Evolutionary conservation across 129 eudicot genomes (phyloP).

Genomic region (Tanacetum coccineum): DNA sequence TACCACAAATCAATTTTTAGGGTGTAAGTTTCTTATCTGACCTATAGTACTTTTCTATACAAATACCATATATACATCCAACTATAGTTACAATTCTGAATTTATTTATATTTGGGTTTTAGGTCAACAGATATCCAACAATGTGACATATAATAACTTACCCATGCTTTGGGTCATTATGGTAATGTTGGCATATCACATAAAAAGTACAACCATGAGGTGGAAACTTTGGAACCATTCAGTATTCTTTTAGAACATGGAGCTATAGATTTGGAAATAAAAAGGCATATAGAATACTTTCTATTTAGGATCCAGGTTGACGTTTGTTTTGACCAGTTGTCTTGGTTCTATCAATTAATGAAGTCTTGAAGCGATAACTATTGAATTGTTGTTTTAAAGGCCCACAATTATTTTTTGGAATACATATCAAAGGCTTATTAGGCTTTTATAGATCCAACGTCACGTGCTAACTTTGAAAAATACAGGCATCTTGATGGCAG

Average conservation of each 20-base stretch:
- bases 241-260: too few species aligned
- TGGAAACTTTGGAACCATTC: too few species aligned
- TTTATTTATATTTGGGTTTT: slow-evolving; percentile 6
- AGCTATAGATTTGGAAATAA: too few species aligned
- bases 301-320: slow-evolving; percentile 83
- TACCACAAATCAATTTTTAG: slow-evolving; percentile 73
- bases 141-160: slow-evolving; percentile 76
- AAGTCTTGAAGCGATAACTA: slow-evolving; percentile 19
- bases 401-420: slow-evolving; percentile 83
- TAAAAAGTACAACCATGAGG: slow-evolving; percentile 55
- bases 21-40: slow-evolving; percentile 40
- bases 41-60: not conserved
- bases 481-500: slow-evolving; percentile 99
- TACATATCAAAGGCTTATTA: slow-evolving; percentile 92
- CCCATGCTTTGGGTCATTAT: slow-evolving; percentile 78
- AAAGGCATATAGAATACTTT: too few species aligned
- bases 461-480: slow-evolving; percentile 92
- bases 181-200: slow-evolving; percentile 70
- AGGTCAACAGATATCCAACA: slow-evolving; percentile 74
- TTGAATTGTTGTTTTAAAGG: slow-evolving; percentile 46
- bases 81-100: slow-evolving; percentile 1
- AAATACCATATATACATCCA: not conserved
- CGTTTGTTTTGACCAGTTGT: slow-evolving; percentile 23
- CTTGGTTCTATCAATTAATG: not conserved
- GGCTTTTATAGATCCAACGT: slow-evolving; percentile 84